Evolutionary conservation across 305 asterid genomes (phyloP), one percentile per base, ranked within the genome.

Genomic region (Rubia tinctorum): DNA sequence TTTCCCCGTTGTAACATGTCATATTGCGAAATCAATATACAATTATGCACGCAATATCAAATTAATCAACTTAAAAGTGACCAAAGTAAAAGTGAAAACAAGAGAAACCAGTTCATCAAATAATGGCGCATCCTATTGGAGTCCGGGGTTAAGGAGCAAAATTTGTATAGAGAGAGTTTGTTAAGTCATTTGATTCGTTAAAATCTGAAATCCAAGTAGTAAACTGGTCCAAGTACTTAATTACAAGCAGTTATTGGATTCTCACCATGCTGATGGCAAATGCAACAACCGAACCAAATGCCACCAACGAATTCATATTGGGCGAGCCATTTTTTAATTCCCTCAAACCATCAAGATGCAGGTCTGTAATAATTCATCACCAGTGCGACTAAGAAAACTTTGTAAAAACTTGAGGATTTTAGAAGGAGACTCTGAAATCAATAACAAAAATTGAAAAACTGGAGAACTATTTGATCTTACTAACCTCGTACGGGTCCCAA

Each of bases 401-500:
- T 2, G 62, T 7, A 72, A 15, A 39, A 7, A 49, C 42, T 27
- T 49, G 8, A 60, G 44, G 34, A 55, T 14, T 14, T 1, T 18
- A 40, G 5, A 22, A 72, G 27, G 63, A 10, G 14, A 7, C 20
- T 49, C 11, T 30, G 53, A 14, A 8, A 37, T n/a, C 5, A 5
- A 61, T 60, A 12, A 43, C 14, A 22, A 20, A 8, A 14, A 53
- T 6, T 43, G 13, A 71, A 71, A 71, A 73, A 75, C 43, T 58
- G 43, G 78, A 22, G 37, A 64, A 69, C 3, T 5, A 44, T 7
- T 7, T 45, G 17, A 44, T 20, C 8, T 14, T 58, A 84, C 93
- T 76, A 83, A 92, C 99, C 99, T 90, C 96, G 84, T 81, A 98
- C 98, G 66, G 99, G 99, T 71, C 99, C 98, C 85, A 95, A 76